Conservation (phyloP, 352 stramenopile genomes). For the Plasmopara halstedii region DNA sequence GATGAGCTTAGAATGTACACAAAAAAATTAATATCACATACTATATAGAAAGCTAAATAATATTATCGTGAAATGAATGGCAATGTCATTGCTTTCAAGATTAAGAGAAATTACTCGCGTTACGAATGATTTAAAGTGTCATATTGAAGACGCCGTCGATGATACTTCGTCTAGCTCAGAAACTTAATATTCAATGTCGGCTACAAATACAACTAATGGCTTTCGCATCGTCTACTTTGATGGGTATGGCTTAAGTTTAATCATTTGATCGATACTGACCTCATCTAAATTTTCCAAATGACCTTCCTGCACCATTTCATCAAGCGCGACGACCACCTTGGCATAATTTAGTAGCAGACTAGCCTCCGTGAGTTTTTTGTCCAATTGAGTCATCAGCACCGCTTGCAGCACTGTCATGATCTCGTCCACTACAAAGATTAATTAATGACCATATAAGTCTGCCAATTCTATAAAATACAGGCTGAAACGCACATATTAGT, state of each 20-base stretch:
- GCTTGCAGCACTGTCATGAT: constrained; percentile 41
- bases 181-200: too few relatives aligned
- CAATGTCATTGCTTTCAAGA: too few relatives aligned
- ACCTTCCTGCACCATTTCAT: constrained; percentile 62
- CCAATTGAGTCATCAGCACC: constrained; percentile 46
- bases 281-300: constrained; percentile 48
- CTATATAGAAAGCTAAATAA: too few relatives aligned
- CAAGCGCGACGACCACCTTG: constrained; percentile 53
- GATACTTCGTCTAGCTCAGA: too few relatives aligned
- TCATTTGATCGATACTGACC: constrained; percentile 42
- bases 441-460: constrained; percentile 1
- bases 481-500: constrained; percentile 45
- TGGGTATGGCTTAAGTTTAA: constrained; percentile 30
- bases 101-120: too few relatives aligned
- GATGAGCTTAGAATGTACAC: too few relatives aligned
- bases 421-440: constrained; percentile 36
- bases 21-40: too few relatives aligned
- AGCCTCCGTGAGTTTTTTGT: constrained; percentile 62
- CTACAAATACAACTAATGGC: too few relatives aligned
- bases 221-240: constrained; percentile 15
- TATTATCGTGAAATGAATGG: too few relatives aligned
- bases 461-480: neutral
- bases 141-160: too few relatives aligned
- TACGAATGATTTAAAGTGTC: too few relatives aligned
- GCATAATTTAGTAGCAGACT: constrained; percentile 52